A percentile compares a stretch with the other conserved stretches of the same genome.
phyloP scores from a whole-genome alignment of 257 asterid genomes.

The Voacanga thouarsii region DNA sequence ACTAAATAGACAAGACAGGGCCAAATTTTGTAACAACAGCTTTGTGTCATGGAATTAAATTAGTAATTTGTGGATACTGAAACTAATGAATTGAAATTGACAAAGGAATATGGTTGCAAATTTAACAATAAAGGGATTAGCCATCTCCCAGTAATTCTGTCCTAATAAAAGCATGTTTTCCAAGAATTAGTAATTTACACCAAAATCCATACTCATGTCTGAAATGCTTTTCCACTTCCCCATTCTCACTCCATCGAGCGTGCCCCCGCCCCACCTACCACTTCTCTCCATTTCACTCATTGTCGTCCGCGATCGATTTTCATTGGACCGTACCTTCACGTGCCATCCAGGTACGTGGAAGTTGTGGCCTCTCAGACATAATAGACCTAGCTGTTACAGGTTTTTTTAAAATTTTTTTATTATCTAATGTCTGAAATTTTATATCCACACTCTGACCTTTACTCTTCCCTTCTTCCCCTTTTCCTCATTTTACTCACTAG shows the following conservation, averaged over 20 bases:
- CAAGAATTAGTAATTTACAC: neutral
- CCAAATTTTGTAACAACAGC: neutral
- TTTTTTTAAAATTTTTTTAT: neutral
- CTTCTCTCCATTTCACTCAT: neutral
- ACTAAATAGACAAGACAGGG: neutral
- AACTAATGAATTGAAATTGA: neutral
- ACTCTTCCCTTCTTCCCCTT: neutral
- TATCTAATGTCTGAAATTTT: neutral
- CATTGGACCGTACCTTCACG: conserved; percentile 1
- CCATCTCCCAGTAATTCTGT: neutral
- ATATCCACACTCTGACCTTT: neutral
- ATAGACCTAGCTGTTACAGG: conserved; percentile 1
- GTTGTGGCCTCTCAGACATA: neutral
- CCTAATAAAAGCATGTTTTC: neutral
- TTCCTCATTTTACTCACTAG: conserved; percentile 1
- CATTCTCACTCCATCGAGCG: neutral
- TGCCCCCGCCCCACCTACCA: neutral
- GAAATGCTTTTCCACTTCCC: neutral
- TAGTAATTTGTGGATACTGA: neutral
- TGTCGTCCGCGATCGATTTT: neutral
- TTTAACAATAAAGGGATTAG: neutral
- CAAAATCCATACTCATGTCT: neutral
- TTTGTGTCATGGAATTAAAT: neutral
- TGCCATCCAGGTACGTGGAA: neutral
- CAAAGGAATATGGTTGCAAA: neutral